Base-by-base conservation (phyloP, 2,329 filamentous ascomycete genomes). In the Pseudopyricularia javanii region DNA sequence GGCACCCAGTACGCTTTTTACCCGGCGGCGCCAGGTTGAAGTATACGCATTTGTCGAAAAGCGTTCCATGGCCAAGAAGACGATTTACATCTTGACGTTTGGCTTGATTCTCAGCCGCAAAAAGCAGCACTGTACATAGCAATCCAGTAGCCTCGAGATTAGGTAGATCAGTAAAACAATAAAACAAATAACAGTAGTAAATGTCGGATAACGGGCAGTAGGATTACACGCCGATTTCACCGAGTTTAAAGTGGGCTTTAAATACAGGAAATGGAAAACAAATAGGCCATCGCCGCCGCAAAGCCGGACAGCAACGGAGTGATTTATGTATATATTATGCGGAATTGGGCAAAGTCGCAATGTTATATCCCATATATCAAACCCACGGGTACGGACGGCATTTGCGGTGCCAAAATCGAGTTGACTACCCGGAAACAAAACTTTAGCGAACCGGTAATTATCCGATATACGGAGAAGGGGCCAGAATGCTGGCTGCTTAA, bases 351-450 rank as follows among this genome's bases (percentile, higher is more conserved):
- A 30, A 17, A 26, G 47, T 15, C 47, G 26, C 22, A 48, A 28
- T 48, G 47, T 7, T 48, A 48, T n/a, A 48, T 48, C 47, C 47
- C 30, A n/a, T 26, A 48, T 14, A 26, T 33, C 9, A 48, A 48
- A 48, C 26, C 47, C 26, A 48, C 47, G 26, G 47, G 47, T 15
- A 47, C 43, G 43, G 43, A 48, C 47, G 47, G 47, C 47, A 48
- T 26, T n/a, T 12, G 26, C 47, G 47, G 26, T 26, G 47, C 47
- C 47, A 48, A n/a, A 33, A 48, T 48, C 47, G 47, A 33, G 28
- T 48, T 26, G 2, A 48, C 30, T 14, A 48, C 47, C 14, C 30
- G 26, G 47, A 26, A 48, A 48, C 24, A 48, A 26, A 30, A 30
- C 11, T 26, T 48, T 14, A 48, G 11, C 47, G 47, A 48, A 26